A percentile compares a stretch with the other conserved stretches of the same genome.
phyloP scores from a whole-genome alignment of 169 alveolate species.

The Cytauxzoon felis region DNA sequence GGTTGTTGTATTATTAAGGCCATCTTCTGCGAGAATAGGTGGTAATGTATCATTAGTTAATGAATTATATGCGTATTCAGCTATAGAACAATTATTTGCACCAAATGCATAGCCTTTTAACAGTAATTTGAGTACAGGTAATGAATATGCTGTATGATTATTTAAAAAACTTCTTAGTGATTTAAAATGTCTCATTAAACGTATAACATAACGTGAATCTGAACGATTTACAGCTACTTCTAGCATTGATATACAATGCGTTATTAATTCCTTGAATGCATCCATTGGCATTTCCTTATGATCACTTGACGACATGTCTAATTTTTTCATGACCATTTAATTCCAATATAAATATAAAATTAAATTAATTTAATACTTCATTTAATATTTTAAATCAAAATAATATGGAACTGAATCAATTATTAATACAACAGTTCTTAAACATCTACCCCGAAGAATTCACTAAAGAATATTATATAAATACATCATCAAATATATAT shows the following conservation, averaged over 20 bases:
- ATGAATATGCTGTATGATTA: slow-evolving; percentile 30
- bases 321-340: slow-evolving; percentile 3
- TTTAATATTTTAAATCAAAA: background rate
- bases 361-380: background rate
- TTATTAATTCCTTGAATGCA: slow-evolving; percentile 58
- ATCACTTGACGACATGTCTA: slow-evolving; percentile 31
- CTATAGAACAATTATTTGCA: slow-evolving; percentile 34
- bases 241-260: slow-evolving; percentile 53
- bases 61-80: slow-evolving; percentile 25
- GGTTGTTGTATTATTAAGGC: background rate
- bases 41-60: slow-evolving; percentile 11
- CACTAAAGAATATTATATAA: slow-evolving; percentile 4
- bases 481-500: slow-evolving; percentile 3
- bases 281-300: slow-evolving; percentile 38
- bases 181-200: slow-evolving; percentile 60
- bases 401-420: slow-evolving; percentile 10
- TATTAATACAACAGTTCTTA: too few species aligned
- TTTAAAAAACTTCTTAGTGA: slow-evolving; percentile 38
- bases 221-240: slow-evolving; percentile 59
- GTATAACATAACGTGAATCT: slow-evolving; percentile 48
- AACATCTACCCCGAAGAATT: slow-evolving; percentile 16
- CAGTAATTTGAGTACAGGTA: slow-evolving; percentile 36
- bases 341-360: too few species aligned
- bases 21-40: slow-evolving; percentile 9
- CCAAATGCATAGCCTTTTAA: slow-evolving; percentile 39